Conservation (phyloP, 1,284 basidiomycete genomes). For the Grifola frondosa region DNA sequence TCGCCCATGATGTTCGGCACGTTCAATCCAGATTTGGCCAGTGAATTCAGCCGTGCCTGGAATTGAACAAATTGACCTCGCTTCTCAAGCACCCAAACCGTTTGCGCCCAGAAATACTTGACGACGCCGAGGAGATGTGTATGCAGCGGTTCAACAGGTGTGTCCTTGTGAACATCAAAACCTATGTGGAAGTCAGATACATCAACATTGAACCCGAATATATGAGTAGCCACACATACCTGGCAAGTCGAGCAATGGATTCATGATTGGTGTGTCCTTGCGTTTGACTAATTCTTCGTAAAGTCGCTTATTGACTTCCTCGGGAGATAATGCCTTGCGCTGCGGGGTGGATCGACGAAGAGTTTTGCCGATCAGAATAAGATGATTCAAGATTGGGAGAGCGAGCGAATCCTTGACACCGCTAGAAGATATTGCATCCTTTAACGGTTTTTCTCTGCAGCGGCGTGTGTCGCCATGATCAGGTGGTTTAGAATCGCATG, state of each 20-base stretch:
- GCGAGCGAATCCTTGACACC: slow-evolving; percentile 8
- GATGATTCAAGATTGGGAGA: slow-evolving; percentile 1
- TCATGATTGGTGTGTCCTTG: neutral
- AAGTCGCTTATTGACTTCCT: slow-evolving; percentile 5
- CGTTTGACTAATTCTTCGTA: slow-evolving; percentile 6
- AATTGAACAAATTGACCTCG: slow-evolving; percentile 15
- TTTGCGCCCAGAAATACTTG: slow-evolving; percentile 37
- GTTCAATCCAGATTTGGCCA: slow-evolving; percentile 12
- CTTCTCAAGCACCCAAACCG: slow-evolving; percentile 22
- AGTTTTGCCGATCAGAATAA: slow-evolving; percentile 4
- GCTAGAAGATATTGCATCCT: slow-evolving; percentile 1
- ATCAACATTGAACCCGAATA: too few relatives aligned
- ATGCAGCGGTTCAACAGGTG: slow-evolving; percentile 33
- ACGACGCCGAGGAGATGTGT: slow-evolving; percentile 33
- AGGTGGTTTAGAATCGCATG: slow-evolving; percentile 2
- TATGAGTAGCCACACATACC: slow-evolving; percentile 2
- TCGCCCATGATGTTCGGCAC: slow-evolving; percentile 14
- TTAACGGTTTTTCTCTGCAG: slow-evolving; percentile 7
- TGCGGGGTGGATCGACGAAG: neutral
- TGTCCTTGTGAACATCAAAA: slow-evolving; percentile 28
- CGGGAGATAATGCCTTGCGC: slow-evolving; percentile 1
- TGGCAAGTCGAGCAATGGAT: slow-evolving; percentile 9
- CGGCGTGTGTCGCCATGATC: slow-evolving; percentile 2
- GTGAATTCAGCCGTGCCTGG: slow-evolving; percentile 17
- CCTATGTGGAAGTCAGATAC: slow-evolving; percentile 9